phyloP scores from a whole-genome alignment of 1,139 yeast genomes.

The Waltiozyma solani region DNA sequence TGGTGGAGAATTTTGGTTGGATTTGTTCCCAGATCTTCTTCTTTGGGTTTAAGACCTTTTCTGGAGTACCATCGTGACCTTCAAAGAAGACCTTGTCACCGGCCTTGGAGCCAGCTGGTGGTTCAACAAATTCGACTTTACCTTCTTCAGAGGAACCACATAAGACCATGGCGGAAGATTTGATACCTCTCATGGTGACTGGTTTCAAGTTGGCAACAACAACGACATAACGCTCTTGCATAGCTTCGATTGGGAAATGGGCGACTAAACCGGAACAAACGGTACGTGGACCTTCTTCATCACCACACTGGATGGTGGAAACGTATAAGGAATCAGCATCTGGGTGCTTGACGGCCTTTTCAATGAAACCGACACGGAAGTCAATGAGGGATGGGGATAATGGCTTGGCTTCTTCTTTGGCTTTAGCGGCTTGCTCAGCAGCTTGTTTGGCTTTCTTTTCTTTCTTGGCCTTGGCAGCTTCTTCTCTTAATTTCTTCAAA shows the following conservation, averaged over 20 bases:
- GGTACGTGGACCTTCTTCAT: constrained; percentile 93
- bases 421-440: constrained; percentile 40
- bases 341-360: constrained; percentile 94
- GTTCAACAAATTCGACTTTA: constrained; percentile 92
- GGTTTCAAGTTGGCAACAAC: constrained; percentile 87
- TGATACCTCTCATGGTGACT: constrained; percentile 89
- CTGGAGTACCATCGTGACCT: constrained; percentile 81
- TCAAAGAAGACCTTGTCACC: constrained; percentile 97
- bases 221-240: constrained; percentile 76
- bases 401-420: constrained; percentile 44
- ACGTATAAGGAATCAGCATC: constrained; percentile 95
- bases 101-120: constrained; percentile 89
- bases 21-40: constrained; percentile 96
- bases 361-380: constrained; percentile 92
- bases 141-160: constrained; percentile 78
- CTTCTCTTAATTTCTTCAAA: constrained; percentile 48
- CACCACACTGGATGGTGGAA: constrained; percentile 95
- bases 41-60: constrained; percentile 92
- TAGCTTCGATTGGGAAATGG: constrained; percentile 65
- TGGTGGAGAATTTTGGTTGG: constrained; percentile 86
- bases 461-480: constrained; percentile 66
- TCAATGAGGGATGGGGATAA: constrained; percentile 82
- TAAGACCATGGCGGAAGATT: constrained; percentile 92
- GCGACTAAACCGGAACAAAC: constrained; percentile 93
- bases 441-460: constrained; percentile 67